phyloP scores from a whole-genome alignment of 352 stramenopile species.

The Nothophytophthora sp. region DNA sequence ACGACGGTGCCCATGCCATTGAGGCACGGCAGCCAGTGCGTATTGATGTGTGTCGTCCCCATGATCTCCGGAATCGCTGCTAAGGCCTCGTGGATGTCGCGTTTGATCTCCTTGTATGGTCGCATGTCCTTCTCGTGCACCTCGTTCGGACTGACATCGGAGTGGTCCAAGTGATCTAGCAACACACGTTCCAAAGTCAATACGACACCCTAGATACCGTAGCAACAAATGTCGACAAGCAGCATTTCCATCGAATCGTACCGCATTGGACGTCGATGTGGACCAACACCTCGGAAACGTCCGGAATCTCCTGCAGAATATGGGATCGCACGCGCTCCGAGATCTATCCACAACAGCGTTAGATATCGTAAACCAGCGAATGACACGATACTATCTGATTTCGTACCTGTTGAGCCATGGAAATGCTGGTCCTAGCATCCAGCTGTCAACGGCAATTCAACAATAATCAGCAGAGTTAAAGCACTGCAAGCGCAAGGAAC shows the following conservation, averaged over 20 bases:
- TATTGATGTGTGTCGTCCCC: constrained; percentile 80
- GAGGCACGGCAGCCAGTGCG: constrained; percentile 71
- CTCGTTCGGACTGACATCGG: constrained; percentile 18
- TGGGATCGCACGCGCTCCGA: constrained; percentile 65
- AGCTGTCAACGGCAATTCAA: constrained; percentile 27
- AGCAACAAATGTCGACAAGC: no score
- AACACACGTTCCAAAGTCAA: background rate
- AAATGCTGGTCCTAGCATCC: constrained; percentile 79
- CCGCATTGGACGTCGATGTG: constrained; percentile 81
- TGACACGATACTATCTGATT: background rate
- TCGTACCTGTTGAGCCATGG: constrained; percentile 76
- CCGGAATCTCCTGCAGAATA: constrained; percentile 64
- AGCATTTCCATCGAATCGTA: no score
- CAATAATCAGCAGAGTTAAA: constrained; percentile 1
- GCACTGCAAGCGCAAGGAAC: background rate
- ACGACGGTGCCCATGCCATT: constrained; percentile 68
- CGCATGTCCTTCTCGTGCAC: constrained; percentile 60
- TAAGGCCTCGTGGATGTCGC: constrained; percentile 63
- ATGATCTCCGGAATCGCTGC: constrained; percentile 69
- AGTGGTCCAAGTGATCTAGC: constrained; percentile 27
- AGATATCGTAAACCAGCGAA: background rate
- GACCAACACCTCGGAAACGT: constrained; percentile 89
- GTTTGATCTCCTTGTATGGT: constrained; percentile 76
- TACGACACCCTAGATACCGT: background rate
- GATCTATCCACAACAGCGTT: constrained; percentile 40